A percentile compares a stretch with the other conserved stretches of the same genome.
Conservation (phyloP, 164 flowering plant genomes). For the Chimonanthus praecox region DNA sequence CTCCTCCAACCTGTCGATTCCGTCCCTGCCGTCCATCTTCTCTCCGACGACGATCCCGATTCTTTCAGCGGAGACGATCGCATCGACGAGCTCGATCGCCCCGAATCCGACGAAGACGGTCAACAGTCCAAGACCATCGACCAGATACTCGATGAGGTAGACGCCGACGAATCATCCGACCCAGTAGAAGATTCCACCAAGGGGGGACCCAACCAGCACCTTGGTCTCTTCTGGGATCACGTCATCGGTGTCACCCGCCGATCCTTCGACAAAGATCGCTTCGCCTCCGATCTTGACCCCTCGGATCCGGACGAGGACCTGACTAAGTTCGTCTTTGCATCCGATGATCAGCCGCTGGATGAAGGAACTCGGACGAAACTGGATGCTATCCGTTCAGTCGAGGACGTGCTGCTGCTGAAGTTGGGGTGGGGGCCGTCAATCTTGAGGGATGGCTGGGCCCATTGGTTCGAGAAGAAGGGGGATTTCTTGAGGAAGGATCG, state of each 20-base stretch:
- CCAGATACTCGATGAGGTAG: conserved; percentile 20
- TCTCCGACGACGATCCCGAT: background rate
- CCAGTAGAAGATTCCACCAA: conserved; percentile 8
- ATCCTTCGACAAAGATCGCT: conserved; percentile 31
- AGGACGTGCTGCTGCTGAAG: conserved; percentile 81
- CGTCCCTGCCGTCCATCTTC: no score
- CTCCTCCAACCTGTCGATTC: background rate
- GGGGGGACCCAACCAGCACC: conserved; percentile 29
- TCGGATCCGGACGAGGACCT: conserved; percentile 24
- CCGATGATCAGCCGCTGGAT: conserved; percentile 83
- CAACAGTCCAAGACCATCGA: no score
- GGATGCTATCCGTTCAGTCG: conserved; percentile 43
- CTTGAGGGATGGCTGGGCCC: conserved; percentile 88
- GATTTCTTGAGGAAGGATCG: conserved; percentile 74
- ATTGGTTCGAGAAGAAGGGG: conserved; percentile 87
- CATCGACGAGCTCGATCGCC: conserved; percentile 71
- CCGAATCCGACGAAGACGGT: conserved; percentile 12
- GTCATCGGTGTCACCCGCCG: conserved; percentile 46
- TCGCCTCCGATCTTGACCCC: conserved; percentile 33
- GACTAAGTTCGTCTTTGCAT: conserved; percentile 47
- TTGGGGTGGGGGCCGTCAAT: conserved; percentile 13
- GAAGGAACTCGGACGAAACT: conserved; percentile 55
- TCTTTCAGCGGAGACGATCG: conserved; percentile 13
- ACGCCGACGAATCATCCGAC: conserved; percentile 1
- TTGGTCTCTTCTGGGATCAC: conserved; percentile 63